A percentile compares a stretch with the other conserved stretches of the same genome.
Conservation (phyloP, 179 eudicot species). For the Patellifolia procumbens region DNA sequence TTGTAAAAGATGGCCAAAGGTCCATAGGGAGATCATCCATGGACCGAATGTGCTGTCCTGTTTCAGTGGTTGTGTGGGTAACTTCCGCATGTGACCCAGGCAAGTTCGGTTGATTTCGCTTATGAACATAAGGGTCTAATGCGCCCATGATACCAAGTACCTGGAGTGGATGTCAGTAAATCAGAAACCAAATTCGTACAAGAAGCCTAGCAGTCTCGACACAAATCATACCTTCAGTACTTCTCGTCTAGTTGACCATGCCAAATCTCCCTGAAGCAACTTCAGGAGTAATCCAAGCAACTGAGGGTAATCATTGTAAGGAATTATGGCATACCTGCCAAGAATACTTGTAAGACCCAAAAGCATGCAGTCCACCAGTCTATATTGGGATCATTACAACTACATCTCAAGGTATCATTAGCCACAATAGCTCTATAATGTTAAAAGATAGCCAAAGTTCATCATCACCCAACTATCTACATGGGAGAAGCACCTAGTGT, state of each 20-base stretch:
- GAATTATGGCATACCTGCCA: constrained; percentile 88
- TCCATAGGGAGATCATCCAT: constrained; percentile 93
- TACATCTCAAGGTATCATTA: background rate
- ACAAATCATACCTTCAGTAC: constrained; percentile 68
- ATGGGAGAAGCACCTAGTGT: no score
- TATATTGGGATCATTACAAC: constrained; percentile 3
- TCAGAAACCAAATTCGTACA: background rate
- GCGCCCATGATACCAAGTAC: constrained; percentile 99
- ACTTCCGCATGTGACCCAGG: constrained; percentile 85
- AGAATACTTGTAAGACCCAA: constrained; percentile 15
- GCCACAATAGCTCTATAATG: background rate
- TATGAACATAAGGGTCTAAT: constrained; percentile 92
- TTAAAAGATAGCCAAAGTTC: background rate
- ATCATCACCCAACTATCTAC: background rate
- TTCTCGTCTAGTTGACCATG: constrained; percentile 98
- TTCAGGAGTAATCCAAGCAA: constrained; percentile 89
- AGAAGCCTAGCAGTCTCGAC: constrained; percentile 1
- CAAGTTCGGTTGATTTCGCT: constrained; percentile 83
- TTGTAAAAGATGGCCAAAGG: constrained; percentile 95
- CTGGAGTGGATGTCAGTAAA: constrained; percentile 32
- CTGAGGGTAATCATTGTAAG: constrained; percentile 85
- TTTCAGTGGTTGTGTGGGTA: constrained; percentile 65
- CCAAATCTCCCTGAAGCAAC: constrained; percentile 93
- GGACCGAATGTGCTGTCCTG: constrained; percentile 81
- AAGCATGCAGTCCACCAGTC: constrained; percentile 7